Base-by-base conservation (phyloP, 2,329 filamentous ascomycete genomes). In the Scytalidium lignicola region DNA sequence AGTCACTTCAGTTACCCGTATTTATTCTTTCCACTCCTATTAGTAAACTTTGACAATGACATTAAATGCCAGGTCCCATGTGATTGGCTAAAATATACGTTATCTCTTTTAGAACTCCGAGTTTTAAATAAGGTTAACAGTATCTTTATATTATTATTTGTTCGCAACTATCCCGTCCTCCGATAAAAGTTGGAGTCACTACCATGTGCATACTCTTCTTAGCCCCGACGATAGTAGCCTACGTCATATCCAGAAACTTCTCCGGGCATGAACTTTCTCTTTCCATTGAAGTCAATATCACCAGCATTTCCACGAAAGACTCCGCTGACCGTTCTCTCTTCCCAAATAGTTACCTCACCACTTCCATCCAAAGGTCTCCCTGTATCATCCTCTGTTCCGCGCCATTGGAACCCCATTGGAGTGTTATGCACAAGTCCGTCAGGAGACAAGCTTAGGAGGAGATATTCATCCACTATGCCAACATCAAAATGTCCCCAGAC, bases 401-500 rank as follows among this genome's bases (percentile, higher is more conserved):
- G 43, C 43, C 43, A 44, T 20, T 44, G 12, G n/a, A 44, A 29
- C 12, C 6, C 15, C 10, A 29, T 28, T 32, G 23, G 23, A 18
- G 10, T 17, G 10, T 18, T 9, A 18, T 8, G 26, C 18, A 10
- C 13, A 19, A 44, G 5, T 29, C 2, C 18, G 6, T 29, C 17
- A 9, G 23, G 23, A 10, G 22, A 15, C 43, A 18, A 6, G n/a
- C 17, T 32, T 19, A 44, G 28, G 10, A 29, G 13, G 23, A 44
- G 12, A 44, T 44, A 44, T 44, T 21, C 43, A 28, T 44, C 43
- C 6, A 44, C 23, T 44, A 44, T 44, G 18, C 43, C 43, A 28
- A 44, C 21, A n/a, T 44, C 43, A 15, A 44, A 29, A 18, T 32
- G 15, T 13, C 43, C 43, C 43, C 43, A 44, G 23, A 44, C 21